phyloP scores from a whole-genome alignment of 2,329 filamentous ascomycete genomes.

The Raffaelea deltoideospora region DNA sequence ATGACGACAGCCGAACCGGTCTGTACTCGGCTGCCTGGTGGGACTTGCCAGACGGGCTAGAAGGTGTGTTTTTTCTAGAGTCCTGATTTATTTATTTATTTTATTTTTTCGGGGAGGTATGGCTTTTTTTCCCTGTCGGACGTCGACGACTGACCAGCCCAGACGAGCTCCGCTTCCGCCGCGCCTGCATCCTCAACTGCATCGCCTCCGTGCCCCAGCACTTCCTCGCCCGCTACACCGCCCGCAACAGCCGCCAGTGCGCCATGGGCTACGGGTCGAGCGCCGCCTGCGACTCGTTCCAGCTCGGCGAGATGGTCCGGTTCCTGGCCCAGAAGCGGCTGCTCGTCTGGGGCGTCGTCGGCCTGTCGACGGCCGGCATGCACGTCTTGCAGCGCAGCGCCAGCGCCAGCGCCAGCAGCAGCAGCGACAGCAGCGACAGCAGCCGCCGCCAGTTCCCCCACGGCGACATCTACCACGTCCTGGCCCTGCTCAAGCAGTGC shows the following conservation, averaged over 20 bases:
- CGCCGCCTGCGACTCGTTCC: slow-evolving; percentile 59
- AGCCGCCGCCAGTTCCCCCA: slow-evolving; percentile 1
- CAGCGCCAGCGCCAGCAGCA: slow-evolving; percentile 16
- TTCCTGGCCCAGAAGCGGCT: slow-evolving; percentile 51
- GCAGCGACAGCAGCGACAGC: not conserved
- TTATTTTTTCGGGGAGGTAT: not conserved
- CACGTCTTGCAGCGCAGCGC: slow-evolving; percentile 23
- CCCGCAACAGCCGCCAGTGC: slow-evolving; percentile 49
- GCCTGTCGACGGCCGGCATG: slow-evolving; percentile 27
- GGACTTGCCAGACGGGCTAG: slow-evolving; percentile 53
- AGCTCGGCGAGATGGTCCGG: slow-evolving; percentile 62
- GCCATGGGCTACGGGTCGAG: slow-evolving; percentile 61
- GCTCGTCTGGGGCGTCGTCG: slow-evolving; percentile 42
- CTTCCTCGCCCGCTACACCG: slow-evolving; percentile 53
- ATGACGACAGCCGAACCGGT: slow-evolving; percentile 15
- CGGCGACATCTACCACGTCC: slow-evolving; percentile 45
- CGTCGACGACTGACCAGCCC: no score
- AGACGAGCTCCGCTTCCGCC: slow-evolving; percentile 46
- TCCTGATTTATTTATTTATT: not conserved
- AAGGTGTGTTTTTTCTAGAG: slow-evolving; percentile 29
- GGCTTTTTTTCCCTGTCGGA: not conserved
- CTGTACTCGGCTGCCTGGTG: slow-evolving; percentile 52
- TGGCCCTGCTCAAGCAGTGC: slow-evolving; percentile 47
- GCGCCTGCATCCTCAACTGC: slow-evolving; percentile 51
- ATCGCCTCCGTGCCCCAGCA: slow-evolving; percentile 54